Evolutionary conservation across 148 eudicot species (phyloP).

Genomic region (Simmondsia chinensis): DNA sequence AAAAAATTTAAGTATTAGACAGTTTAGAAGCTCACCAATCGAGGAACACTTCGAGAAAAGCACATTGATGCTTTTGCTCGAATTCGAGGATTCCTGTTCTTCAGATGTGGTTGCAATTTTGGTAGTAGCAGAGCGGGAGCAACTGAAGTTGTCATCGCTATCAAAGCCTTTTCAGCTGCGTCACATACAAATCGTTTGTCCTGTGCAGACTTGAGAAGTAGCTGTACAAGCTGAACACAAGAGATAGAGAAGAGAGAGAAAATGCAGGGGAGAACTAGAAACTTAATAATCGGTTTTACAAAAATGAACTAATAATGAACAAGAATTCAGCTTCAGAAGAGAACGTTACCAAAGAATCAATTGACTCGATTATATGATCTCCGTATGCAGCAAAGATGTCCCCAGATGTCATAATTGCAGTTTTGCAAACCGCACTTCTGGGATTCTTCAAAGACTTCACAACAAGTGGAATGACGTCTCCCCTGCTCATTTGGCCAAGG

Average conservation of each 20-base stretch:
- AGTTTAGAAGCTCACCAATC: slow-evolving; percentile 43
- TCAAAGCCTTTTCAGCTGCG: slow-evolving; percentile 53
- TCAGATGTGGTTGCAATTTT: slow-evolving; percentile 45
- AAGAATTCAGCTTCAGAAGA: not conserved
- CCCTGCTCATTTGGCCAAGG: too few species aligned
- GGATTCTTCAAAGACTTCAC: slow-evolving; percentile 72
- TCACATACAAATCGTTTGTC: slow-evolving; percentile 69
- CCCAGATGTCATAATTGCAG: slow-evolving; percentile 58
- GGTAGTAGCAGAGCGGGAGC: slow-evolving; percentile 44
- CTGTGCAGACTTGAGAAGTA: slow-evolving; percentile 62
- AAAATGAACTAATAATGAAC: not conserved
- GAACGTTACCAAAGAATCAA: slow-evolving; percentile 47
- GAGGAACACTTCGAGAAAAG: slow-evolving; percentile 44
- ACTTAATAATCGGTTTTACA: not conserved
- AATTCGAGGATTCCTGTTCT: slow-evolving; percentile 52
- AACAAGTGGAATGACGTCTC: slow-evolving; percentile 31
- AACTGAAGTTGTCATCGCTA: slow-evolving; percentile 39
- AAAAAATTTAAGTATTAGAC: too few species aligned
- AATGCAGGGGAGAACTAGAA: too few species aligned
- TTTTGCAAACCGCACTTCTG: slow-evolving; percentile 69
- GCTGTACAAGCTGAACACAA: slow-evolving; percentile 63
- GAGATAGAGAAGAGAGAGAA: too few species aligned
- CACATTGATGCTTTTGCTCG: slow-evolving; percentile 64
- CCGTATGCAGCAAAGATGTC: slow-evolving; percentile 52
- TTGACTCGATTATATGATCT: slow-evolving; percentile 38